Conservation (phyloP, 1,284 basidiomycete species). For the Marasmius sp. region DNA sequence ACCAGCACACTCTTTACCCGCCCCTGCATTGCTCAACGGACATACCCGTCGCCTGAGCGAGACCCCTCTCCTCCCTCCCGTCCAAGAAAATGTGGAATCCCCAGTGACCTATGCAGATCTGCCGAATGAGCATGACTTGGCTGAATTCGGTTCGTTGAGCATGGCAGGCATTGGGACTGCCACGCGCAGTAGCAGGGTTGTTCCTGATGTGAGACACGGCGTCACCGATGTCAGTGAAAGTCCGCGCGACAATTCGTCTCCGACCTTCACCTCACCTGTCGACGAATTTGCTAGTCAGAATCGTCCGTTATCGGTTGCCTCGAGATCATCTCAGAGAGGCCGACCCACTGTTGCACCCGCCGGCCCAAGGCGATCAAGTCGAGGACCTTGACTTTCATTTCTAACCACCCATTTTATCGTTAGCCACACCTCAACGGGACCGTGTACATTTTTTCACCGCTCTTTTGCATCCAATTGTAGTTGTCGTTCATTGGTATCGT, state of each 20-base stretch:
- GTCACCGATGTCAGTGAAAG: neutral
- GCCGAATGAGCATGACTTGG: constrained; percentile 16
- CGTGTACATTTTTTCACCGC: too few species aligned
- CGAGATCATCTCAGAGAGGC: neutral
- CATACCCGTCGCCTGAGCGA: neutral
- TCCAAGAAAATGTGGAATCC: neutral
- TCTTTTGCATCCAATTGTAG: too few species aligned
- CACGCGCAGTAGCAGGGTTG: constrained; percentile 26
- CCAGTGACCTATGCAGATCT: neutral
- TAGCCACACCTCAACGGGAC: neutral
- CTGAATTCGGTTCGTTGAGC: constrained; percentile 28
- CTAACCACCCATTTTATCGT: neutral
- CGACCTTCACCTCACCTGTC: neutral
- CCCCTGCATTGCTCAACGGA: constrained; percentile 10
- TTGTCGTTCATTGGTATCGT: neutral
- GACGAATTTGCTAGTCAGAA: neutral
- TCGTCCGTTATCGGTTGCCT: neutral
- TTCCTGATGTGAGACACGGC: constrained; percentile 11
- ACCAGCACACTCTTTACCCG: constrained; percentile 14
- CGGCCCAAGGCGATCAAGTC: neutral
- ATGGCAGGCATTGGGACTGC: constrained; percentile 48
- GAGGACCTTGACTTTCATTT: neutral
- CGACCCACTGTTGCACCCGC: neutral
- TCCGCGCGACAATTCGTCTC: neutral
- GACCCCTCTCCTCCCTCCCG: neutral